phyloP scores from a whole-genome alignment of 2,329 filamentous ascomycete species.

The Xylaria arbuscula region DNA sequence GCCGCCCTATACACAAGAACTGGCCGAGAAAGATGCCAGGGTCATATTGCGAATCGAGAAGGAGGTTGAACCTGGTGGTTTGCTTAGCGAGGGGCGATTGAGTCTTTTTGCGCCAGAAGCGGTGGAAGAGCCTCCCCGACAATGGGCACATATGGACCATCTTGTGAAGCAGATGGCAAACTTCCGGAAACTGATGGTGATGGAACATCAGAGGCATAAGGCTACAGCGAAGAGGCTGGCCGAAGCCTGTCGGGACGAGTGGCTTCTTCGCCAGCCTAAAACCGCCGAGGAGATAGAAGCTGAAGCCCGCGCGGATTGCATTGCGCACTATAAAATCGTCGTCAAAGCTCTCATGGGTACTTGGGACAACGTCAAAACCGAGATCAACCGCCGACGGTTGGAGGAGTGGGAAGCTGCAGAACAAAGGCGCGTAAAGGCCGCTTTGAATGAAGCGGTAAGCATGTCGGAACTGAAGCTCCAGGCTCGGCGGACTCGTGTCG shows the following conservation, averaged over 20 bases:
- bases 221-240: constrained; percentile 82
- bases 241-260: constrained; percentile 79
- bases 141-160: constrained; percentile 91
- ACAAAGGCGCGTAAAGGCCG: constrained; percentile 72
- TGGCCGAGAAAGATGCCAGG: constrained; percentile 74
- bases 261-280: constrained; percentile 78
- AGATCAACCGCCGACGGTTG: constrained; percentile 70
- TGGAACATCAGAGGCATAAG: constrained; percentile 82
- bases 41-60: constrained; percentile 76
- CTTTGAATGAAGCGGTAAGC: constrained; percentile 78
- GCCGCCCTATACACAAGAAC: constrained; percentile 67
- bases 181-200: constrained; percentile 81
- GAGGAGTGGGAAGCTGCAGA: constrained; percentile 74
- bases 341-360: constrained; percentile 66
- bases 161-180: constrained; percentile 81
- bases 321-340: constrained; percentile 77
- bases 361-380: constrained; percentile 72
- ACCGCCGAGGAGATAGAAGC: constrained; percentile 82
- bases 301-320: constrained; percentile 76
- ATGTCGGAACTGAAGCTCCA: constrained; percentile 76
- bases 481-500: constrained; percentile 65
- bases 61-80: constrained; percentile 78
- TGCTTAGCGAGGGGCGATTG: constrained; percentile 77
- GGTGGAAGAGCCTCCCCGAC: constrained; percentile 76
- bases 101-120: constrained; percentile 79